phyloP scores from a whole-genome alignment of 2,329 filamentous ascomycete species.

The Stagonosporopsis tanaceti region DNA sequence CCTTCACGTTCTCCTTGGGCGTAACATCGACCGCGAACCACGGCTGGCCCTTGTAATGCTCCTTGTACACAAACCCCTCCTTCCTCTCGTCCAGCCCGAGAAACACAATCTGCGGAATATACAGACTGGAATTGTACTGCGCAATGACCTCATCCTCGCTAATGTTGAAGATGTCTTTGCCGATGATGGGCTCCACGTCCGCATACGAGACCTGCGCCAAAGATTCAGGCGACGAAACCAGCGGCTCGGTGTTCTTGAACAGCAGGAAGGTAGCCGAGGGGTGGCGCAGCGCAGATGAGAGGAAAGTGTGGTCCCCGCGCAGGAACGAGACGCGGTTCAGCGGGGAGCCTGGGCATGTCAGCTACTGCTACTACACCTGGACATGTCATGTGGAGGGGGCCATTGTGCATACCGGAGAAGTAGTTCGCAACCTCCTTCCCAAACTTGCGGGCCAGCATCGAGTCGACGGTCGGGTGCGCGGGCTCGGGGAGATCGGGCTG shows the following conservation, averaged over 20 bases:
- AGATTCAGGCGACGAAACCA: slow-evolving; percentile 66
- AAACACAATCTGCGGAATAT: slow-evolving; percentile 78
- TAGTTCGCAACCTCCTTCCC: slow-evolving; percentile 84
- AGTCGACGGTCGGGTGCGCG: slow-evolving; percentile 66
- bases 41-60: slow-evolving; percentile 77
- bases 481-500: slow-evolving; percentile 63
- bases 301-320: slow-evolving; percentile 73
- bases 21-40: slow-evolving; percentile 93
- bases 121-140: slow-evolving; percentile 74
- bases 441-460: slow-evolving; percentile 79
- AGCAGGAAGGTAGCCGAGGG: slow-evolving; percentile 76
- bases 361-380: neutral
- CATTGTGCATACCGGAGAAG: slow-evolving; percentile 65
- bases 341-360: slow-evolving; percentile 64
- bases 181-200: slow-evolving; percentile 75
- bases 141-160: slow-evolving; percentile 77
- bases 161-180: slow-evolving; percentile 72
- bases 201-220: slow-evolving; percentile 74
- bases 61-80: slow-evolving; percentile 67
- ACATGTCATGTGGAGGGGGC: neutral
- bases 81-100: slow-evolving; percentile 78
- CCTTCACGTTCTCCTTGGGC: slow-evolving; percentile 69
- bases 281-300: slow-evolving; percentile 71
- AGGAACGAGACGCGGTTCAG: slow-evolving; percentile 83
- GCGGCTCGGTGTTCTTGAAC: slow-evolving; percentile 79